Percentiles rank a stretch among this genome's conserved stretches.
phyloP scores from a whole-genome alignment of 2,329 filamentous ascomycete genomes.

The Nemania sp. region DNA sequence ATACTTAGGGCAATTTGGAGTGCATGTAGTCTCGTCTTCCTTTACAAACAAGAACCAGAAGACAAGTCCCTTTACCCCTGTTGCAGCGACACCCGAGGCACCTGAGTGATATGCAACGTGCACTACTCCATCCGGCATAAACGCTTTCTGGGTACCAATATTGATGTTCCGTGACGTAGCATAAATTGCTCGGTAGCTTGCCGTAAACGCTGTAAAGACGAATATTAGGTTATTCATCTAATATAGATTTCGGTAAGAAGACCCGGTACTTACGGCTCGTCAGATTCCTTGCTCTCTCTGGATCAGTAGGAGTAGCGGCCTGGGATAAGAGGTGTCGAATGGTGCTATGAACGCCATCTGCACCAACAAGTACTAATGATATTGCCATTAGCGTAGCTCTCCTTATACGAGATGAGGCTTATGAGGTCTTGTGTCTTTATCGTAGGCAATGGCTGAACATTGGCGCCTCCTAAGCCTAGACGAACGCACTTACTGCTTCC shows the following conservation, averaged over 20 bases:
- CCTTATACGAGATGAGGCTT: not conserved
- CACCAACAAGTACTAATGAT: slow-evolving; percentile 20
- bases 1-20: slow-evolving; percentile 20
- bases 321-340: slow-evolving; percentile 19
- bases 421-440: not conserved
- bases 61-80: slow-evolving; percentile 3
- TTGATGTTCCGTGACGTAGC: slow-evolving; percentile 20
- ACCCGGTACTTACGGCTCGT: slow-evolving; percentile 3
- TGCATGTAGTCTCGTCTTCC: slow-evolving; percentile 2
- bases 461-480: not conserved
- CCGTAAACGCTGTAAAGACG: slow-evolving; percentile 11
- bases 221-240: not conserved
- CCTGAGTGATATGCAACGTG: slow-evolving; percentile 21
- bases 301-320: slow-evolving; percentile 4
- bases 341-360: slow-evolving; percentile 27
- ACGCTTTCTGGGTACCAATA: not conserved
- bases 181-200: slow-evolving; percentile 24
- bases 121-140: slow-evolving; percentile 14
- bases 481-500: slow-evolving; percentile 16
- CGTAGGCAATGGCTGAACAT: not conserved
- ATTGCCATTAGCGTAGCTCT: not conserved
- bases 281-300: slow-evolving; percentile 13
- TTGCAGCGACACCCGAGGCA: slow-evolving; percentile 19
- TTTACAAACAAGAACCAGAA: slow-evolving; percentile 26
- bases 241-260: not conserved